A percentile compares a stretch with the other conserved stretches of the same genome.
phyloP scores from a whole-genome alignment of 495 filamentous ascomycete genomes.

The Hypomontagnella monticulosa region DNA sequence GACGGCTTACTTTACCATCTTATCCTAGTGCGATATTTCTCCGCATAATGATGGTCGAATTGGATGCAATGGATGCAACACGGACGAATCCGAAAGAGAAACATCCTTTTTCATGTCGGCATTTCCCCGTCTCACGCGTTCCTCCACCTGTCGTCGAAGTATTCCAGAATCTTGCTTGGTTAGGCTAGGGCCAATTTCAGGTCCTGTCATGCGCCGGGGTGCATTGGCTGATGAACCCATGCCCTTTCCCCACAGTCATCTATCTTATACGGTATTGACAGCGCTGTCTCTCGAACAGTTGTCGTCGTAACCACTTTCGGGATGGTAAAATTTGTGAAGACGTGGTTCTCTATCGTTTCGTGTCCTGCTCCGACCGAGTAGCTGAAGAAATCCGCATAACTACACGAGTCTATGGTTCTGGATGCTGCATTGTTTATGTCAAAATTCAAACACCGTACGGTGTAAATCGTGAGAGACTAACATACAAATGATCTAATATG shows the following conservation, averaged over 20 bases:
- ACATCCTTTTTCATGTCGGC: conserved; percentile 19
- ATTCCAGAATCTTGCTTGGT: conserved; percentile 39
- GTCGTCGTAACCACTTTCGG: conserved; percentile 30
- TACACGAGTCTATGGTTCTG: conserved; percentile 15
- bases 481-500: too few relatives aligned
- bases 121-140: conserved; percentile 18
- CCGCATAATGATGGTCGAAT: not conserved
- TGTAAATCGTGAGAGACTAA: too few relatives aligned
- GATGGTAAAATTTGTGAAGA: conserved; percentile 16
- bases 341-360: conserved; percentile 34
- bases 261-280: conserved; percentile 21
- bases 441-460: too few relatives aligned
- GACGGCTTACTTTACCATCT: too few relatives aligned
- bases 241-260: conserved; percentile 32
- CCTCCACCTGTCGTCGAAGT: conserved; percentile 38
- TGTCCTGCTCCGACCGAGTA: conserved; percentile 25
- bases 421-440: conserved; percentile 23
- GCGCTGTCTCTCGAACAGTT: conserved; percentile 20
- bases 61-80: not conserved
- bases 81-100: conserved; percentile 10
- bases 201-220: conserved; percentile 40
- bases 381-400: conserved; percentile 15
- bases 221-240: conserved; percentile 35
- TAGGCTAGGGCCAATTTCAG: conserved; percentile 34
- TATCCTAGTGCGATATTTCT: too few relatives aligned